Base-by-base conservation (phyloP, 192 early-diverging fungal species). In the Entophlyctis luteolus region DNA sequence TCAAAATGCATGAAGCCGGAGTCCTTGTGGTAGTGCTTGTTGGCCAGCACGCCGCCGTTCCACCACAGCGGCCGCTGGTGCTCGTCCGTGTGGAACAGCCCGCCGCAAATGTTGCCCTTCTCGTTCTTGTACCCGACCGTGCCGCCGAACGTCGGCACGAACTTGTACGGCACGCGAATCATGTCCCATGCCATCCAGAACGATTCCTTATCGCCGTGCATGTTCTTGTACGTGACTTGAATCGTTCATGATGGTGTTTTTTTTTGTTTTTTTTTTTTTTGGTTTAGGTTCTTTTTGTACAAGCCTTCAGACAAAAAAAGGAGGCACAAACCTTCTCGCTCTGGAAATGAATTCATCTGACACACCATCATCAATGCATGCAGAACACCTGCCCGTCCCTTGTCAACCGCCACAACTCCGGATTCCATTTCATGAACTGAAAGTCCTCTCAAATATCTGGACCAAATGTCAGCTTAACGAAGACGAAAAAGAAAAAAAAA, bases 321-420 rank as follows among this genome's bases (percentile, higher is more conserved):
- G 6, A 62, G 58, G 65, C 72, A 76, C 29, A 56, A 39, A 33
- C 37, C 35, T 20, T 72, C 70, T n/a, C 73, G 25, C 35, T 67
- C 57, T 14, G 29, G 53, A 14, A 54, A 42, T 1, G 29, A 42
- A 50, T 88, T 88, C 72, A 87, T 72, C 49, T 82, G 75, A 53
- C 85, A 87, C 0, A 72, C 76, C 6, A 82, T 76, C 18, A 89
- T 27, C 25, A 89, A 22, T 1, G 81, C 87, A 22, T 81, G 46
- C 38, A 88, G 68, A 32, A 47, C 47, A 10, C 59, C 52, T 0
- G 77, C 71, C 1, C 75, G 71, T 33, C 56, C 67, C 48, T 89
- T 89, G 72, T 89, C 77, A 20, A 88, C 77, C 12, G 87, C 62
- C 2, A 89, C 87, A 2, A 87, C 82, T 6, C 88, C 87, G 12